phyloP scores from a whole-genome alignment of 2,329 filamentous ascomycete species.

The Botrytis elliptica region DNA sequence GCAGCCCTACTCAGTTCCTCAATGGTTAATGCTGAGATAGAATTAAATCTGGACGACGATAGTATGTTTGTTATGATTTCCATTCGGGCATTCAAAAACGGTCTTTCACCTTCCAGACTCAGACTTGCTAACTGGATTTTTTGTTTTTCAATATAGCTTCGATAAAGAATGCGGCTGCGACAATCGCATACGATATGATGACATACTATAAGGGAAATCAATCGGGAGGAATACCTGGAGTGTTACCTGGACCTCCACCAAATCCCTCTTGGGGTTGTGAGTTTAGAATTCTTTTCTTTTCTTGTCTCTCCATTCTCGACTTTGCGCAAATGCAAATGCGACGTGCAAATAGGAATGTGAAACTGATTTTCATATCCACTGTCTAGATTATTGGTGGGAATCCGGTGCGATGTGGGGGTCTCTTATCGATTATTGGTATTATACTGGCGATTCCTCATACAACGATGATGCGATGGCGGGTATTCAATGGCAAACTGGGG shows the following conservation, averaged over 20 bases:
- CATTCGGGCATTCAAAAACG: background rate
- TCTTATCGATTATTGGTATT: slow-evolving; percentile 62
- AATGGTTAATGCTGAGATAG: slow-evolving; percentile 39
- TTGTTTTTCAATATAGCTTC: slow-evolving; percentile 43
- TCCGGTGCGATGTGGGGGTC: slow-evolving; percentile 61
- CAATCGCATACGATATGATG: slow-evolving; percentile 41
- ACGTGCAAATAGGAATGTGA: background rate
- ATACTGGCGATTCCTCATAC: slow-evolving; percentile 57
- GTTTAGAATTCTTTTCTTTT: slow-evolving; percentile 23
- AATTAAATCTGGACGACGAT: slow-evolving; percentile 33
- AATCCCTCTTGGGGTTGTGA: slow-evolving; percentile 37
- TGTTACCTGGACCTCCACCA: slow-evolving; percentile 47
- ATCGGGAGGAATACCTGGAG: slow-evolving; percentile 48
- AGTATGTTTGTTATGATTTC: slow-evolving; percentile 25
- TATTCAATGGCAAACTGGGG: slow-evolving; percentile 58
- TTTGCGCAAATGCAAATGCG: background rate
- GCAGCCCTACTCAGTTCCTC: slow-evolving; percentile 30
- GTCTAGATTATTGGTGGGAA: slow-evolving; percentile 57
- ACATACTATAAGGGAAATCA: slow-evolving; percentile 44
- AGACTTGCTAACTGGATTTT: slow-evolving; percentile 28
- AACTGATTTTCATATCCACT: background rate
- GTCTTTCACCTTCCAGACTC: background rate
- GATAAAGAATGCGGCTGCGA: slow-evolving; percentile 37
- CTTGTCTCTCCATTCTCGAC: slow-evolving; percentile 18
- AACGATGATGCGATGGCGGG: slow-evolving; percentile 54